A percentile compares a stretch with the other conserved stretches of the same genome.
phyloP scores from a whole-genome alignment of 805 yeast species.

The Starmerella powellii region DNA sequence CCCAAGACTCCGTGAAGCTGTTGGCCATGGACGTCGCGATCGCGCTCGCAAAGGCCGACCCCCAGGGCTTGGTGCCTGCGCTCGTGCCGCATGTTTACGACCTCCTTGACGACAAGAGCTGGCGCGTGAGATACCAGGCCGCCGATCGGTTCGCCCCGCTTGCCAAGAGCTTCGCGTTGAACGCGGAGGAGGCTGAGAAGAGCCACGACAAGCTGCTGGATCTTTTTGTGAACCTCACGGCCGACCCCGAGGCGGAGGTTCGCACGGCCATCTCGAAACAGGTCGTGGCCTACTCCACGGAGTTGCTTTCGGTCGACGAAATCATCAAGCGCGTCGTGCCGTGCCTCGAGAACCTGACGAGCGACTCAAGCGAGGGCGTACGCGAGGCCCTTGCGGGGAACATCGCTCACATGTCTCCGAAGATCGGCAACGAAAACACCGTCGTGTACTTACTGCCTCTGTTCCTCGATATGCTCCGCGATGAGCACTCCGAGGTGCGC shows the following conservation, averaged over 20 bases:
- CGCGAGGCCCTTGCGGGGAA: conserved; percentile 85
- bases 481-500: conserved; percentile 93
- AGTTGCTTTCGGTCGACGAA: conserved; percentile 32
- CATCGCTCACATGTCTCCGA: conserved; percentile 74
- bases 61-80: conserved; percentile 18
- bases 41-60: conserved; percentile 44
- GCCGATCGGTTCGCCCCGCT: conserved; percentile 82
- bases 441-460: conserved; percentile 75
- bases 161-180: conserved; percentile 42
- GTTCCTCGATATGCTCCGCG: conserved; percentile 84
- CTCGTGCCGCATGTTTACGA: conserved; percentile 42
- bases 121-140: conserved; percentile 98
- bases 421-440: conserved; percentile 73
- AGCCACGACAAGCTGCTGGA: conserved; percentile 47
- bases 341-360: conserved; percentile 65
- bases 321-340: conserved; percentile 68
- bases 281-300: conserved; percentile 43
- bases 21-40: conserved; percentile 79
- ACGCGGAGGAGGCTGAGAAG: conserved; percentile 34
- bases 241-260: conserved; percentile 93
- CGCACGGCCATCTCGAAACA: conserved; percentile 90
- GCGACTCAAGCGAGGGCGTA: conserved; percentile 86
- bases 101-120: conserved; percentile 75
- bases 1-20: conserved; percentile 90
- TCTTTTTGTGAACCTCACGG: conserved; percentile 64